Base-by-base conservation (phyloP, 768 basidiomycete genomes). In the Tremella yokohamensis region DNA sequence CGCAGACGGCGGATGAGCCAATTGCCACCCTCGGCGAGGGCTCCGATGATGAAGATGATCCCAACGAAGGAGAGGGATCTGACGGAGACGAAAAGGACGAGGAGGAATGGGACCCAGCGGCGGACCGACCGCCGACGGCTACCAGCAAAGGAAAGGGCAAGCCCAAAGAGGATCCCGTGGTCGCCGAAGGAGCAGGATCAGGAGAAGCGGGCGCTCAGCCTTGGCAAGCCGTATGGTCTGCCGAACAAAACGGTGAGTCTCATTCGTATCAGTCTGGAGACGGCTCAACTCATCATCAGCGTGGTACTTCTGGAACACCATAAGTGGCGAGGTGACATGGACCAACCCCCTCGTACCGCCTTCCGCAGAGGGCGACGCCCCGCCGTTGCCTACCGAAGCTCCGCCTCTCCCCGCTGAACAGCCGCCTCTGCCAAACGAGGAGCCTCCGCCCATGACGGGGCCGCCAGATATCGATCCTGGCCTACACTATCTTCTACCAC, bases 141-240 rank as follows among this genome's bases (percentile, higher is more conserved):
- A 16, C 18, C n/a, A 20, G 22, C 39, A 66, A 68, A 26, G 54
- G 55, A 13, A 65, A 69, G 44, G 72, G 61, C 0, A 65, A 64
- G 47, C 58, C 56, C 8, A 63, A 60, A 20, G 68, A 52, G 24
- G 59, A 40, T 8, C 39, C 45, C 37, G 58, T 57, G 39, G 53
- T 39, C 49, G 29, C 25, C n/a, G 50, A 11, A 40, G 44, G 19
- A 19, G 22, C 16, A 38, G 39, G 24, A 15, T 15, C 50, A 1
- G 44, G 20, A n/a, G 44, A 49, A 15, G 15, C 19, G 3, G 34
- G 12, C 3, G 29, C 58, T 8, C 66, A 73, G 47, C 68, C 69
- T 2, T 76, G 75, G 75, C 75, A 76, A 56, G 75, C 75, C 22
- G 68, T 76, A 9, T 76, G 75, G 75, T 66, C 75, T 8, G 60